Evolutionary conservation across 345 rosid genomes (phyloP).

Genomic region (Eutrema heterophyllum): DNA sequence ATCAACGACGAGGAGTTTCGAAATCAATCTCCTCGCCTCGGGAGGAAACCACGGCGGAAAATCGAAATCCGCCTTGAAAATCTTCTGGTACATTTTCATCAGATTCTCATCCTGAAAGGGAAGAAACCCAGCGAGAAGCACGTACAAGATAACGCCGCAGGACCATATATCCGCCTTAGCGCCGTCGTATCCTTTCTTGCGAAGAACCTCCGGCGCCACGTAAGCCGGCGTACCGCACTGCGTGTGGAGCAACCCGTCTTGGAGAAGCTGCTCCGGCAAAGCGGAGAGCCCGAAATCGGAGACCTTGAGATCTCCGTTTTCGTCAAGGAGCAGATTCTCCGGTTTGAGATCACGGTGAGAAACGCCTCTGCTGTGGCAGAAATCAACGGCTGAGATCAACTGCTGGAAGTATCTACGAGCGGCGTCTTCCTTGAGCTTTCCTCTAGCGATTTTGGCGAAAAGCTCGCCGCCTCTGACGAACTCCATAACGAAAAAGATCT

Average conservation of each 20-base stretch:
- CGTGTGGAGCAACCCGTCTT: conserved; percentile 78
- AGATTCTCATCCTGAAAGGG: conserved; percentile 74
- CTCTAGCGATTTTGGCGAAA: conserved; percentile 52
- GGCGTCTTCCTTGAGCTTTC: conserved; percentile 52
- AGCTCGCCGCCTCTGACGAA: conserved; percentile 72
- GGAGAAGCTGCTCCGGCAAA: conserved; percentile 55
- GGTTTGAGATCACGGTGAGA: conserved; percentile 84
- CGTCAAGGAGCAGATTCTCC: conserved; percentile 69
- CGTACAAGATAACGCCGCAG: conserved; percentile 72
- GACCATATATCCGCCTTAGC: conserved; percentile 79
- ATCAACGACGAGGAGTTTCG: conserved; percentile 57
- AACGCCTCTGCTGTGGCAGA: conserved; percentile 77
- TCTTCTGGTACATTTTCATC: conserved; percentile 53
- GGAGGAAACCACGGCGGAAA: conserved; percentile 65
- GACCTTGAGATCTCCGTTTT: conserved; percentile 56
- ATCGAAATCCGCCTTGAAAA: conserved; percentile 56
- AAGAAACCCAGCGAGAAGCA: conserved; percentile 55
- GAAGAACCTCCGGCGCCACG: conserved; percentile 77
- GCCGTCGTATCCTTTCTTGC: conserved; percentile 84
- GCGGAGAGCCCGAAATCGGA: conserved; percentile 85
- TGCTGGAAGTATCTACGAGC: conserved; percentile 70
- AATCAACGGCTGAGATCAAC: conserved; percentile 63
- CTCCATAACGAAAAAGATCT: conserved; percentile 76
- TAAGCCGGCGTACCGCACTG: conserved; percentile 93
- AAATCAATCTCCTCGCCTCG: conserved; percentile 49